Conservation (phyloP, 164 flowering plant genomes). For the Malania oleifera region DNA sequence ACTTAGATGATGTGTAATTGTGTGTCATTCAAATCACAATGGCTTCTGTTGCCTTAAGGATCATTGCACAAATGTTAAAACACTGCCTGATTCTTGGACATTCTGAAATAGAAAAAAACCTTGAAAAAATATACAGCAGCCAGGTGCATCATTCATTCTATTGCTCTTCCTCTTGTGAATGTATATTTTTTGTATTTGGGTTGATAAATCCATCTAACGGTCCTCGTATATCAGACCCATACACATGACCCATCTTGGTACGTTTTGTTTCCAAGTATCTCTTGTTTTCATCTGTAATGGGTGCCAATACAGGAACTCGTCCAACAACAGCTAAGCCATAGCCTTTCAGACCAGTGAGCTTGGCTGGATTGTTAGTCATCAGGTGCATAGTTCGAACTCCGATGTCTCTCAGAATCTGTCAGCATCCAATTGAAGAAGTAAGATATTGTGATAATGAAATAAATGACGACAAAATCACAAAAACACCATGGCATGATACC, state of each 20-base stretch:
- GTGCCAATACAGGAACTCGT: conserved; percentile 76
- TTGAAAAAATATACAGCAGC: not conserved
- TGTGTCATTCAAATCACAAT: no score
- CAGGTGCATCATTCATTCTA: not conserved
- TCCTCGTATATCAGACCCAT: conserved; percentile 62
- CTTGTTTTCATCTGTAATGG: conserved; percentile 81
- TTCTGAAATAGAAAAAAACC: not conserved
- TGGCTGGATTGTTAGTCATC: conserved; percentile 94
- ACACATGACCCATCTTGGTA: conserved; percentile 86
- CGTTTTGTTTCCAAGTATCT: conserved; percentile 82
- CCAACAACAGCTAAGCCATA: conserved; percentile 87
- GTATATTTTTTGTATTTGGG: conserved; percentile 15
- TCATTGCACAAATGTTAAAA: no score
- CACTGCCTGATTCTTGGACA: no score
- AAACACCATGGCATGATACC: no score
- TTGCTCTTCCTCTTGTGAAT: conserved; percentile 10
- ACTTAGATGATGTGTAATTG: no score
- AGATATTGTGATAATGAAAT: not conserved
- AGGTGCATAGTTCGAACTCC: conserved; percentile 79
- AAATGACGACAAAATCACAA: no score
- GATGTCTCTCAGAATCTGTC: conserved; percentile 73
- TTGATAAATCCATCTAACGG: conserved; percentile 26
- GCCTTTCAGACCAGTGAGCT: conserved; percentile 78
- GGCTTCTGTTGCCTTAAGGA: no score
- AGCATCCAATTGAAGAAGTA: not conserved